A percentile compares a stretch with the other conserved stretches of the same genome.
These are phyloP conservation scores for Kwoniella newhampshirensis DNA, from an alignment of 768 basidiomycete genomes.

Conservation along the genomic window DNA sequence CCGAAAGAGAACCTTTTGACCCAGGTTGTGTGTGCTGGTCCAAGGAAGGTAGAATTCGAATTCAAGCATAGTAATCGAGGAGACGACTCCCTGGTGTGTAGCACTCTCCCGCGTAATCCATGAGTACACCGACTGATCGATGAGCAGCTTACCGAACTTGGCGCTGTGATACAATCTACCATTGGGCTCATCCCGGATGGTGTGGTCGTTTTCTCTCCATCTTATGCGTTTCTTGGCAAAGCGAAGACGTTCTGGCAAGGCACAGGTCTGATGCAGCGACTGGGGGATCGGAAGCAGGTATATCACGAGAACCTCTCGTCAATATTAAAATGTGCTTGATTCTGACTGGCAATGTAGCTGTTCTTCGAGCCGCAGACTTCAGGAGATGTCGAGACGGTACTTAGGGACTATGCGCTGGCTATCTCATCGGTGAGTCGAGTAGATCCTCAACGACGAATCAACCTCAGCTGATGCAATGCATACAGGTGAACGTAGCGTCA, in stretches of 20 bases:
- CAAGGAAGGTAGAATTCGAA: constrained; percentile 69
- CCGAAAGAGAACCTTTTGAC: constrained; percentile 74
- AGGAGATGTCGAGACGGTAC: constrained; percentile 68
- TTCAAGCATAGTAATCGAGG: constrained; percentile 77
- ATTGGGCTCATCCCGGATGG: constrained; percentile 76
- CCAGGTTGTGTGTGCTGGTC: constrained; percentile 71
- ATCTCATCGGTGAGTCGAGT: constrained; percentile 40
- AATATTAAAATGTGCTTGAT: not conserved
- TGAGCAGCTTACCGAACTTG: constrained; percentile 72
- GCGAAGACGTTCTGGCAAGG: constrained; percentile 68
- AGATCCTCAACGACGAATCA: not conserved
- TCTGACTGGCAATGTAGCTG: constrained; percentile 58
- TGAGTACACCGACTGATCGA: not conserved
- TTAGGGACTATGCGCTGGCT: constrained; percentile 70
- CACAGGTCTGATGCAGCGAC: constrained; percentile 63
- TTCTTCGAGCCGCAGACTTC: constrained; percentile 82
- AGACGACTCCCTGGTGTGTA: constrained; percentile 62
- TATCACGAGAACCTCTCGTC: constrained; percentile 15
- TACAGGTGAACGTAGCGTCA: constrained; percentile 6
- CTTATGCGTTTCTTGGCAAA: constrained; percentile 74
- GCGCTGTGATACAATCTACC: constrained; percentile 78
- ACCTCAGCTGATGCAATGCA: constrained; percentile 1
- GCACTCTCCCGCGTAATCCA: constrained; percentile 11
- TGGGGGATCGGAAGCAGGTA: constrained; percentile 74
- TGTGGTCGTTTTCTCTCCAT: constrained; percentile 91